Evolutionary conservation across 768 basidiomycete species (phyloP).

Genomic region (Mycena venus): DNA sequence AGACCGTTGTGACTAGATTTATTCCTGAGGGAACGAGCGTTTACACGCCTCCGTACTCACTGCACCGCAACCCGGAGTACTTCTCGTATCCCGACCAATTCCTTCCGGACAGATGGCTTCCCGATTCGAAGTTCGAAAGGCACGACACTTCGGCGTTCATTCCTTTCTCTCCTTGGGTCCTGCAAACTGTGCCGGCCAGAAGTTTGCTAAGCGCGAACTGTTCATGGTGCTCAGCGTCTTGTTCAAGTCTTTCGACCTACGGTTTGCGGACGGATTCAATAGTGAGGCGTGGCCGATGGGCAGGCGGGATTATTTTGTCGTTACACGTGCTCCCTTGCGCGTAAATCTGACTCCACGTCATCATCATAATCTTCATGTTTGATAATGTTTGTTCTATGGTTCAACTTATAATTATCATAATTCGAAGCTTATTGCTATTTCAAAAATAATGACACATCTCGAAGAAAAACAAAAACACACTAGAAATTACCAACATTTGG

Average conservation of each 20-base stretch:
- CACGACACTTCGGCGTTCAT: slow-evolving; percentile 51
- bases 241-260: slow-evolving; percentile 54
- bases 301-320: slow-evolving; percentile 52
- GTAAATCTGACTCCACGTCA: slow-evolving; percentile 44
- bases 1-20: slow-evolving; percentile 43
- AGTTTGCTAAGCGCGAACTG: slow-evolving; percentile 59
- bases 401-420: too few species aligned
- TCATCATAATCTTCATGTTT: too few species aligned
- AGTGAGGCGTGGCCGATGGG: slow-evolving; percentile 46
- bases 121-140: slow-evolving; percentile 25
- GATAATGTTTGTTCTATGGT: too few species aligned
- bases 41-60: slow-evolving; percentile 56
- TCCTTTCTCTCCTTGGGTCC: slow-evolving; percentile 59
- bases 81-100: slow-evolving; percentile 62
- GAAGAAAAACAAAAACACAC: too few species aligned
- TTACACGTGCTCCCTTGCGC: slow-evolving; percentile 46
- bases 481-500: too few species aligned
- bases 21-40: slow-evolving; percentile 60
- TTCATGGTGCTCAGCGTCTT: slow-evolving; percentile 52
- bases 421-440: too few species aligned
- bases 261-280: slow-evolving; percentile 48
- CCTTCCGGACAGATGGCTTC: slow-evolving; percentile 57
- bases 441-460: too few species aligned
- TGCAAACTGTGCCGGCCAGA: slow-evolving; percentile 57
- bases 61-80: slow-evolving; percentile 62